phyloP scores from a whole-genome alignment of 805 yeast species.

The Kluyveromyces lactis region DNA sequence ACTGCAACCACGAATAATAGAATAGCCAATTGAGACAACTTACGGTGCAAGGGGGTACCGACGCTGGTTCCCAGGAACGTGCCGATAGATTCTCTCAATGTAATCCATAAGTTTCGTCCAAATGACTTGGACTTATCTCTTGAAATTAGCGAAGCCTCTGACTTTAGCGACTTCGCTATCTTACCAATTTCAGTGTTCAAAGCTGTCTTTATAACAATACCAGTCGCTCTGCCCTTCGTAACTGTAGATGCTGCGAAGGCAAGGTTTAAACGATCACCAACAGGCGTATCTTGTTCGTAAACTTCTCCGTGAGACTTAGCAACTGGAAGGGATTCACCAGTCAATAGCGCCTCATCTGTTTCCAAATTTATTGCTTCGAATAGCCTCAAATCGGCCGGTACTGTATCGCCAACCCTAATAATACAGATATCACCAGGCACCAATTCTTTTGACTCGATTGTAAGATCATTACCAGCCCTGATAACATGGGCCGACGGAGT shows the following conservation, averaged over 20 bases:
- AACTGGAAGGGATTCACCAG: slow-evolving; percentile 91
- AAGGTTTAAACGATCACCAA: slow-evolving; percentile 62
- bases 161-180: slow-evolving; percentile 74
- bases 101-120: slow-evolving; percentile 28
- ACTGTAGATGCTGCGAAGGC: slow-evolving; percentile 97
- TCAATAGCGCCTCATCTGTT: slow-evolving; percentile 86
- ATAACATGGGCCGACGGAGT: slow-evolving; percentile 91
- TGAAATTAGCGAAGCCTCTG: slow-evolving; percentile 17
- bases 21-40: slow-evolving; percentile 69
- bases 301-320: slow-evolving; percentile 47
- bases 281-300: slow-evolving; percentile 35
- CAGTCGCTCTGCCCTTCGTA: slow-evolving; percentile 88
- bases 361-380: slow-evolving; percentile 67
- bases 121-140: slow-evolving; percentile 36
- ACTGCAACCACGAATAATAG: slow-evolving; percentile 68
- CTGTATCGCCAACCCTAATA: slow-evolving; percentile 85
- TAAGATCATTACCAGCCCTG: slow-evolving; percentile 64
- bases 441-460: slow-evolving; percentile 69
- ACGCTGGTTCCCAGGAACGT: slow-evolving; percentile 64
- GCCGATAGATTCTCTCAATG: slow-evolving; percentile 50
- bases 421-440: slow-evolving; percentile 95
- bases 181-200: slow-evolving; percentile 87
- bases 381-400: slow-evolving; percentile 90
- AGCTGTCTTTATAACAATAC: slow-evolving; percentile 90
- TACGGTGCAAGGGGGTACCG: slow-evolving; percentile 78